Evolutionary conservation across 2,329 filamentous ascomycete species (phyloP).

Genomic region (Aspergillus cejpii): DNA sequence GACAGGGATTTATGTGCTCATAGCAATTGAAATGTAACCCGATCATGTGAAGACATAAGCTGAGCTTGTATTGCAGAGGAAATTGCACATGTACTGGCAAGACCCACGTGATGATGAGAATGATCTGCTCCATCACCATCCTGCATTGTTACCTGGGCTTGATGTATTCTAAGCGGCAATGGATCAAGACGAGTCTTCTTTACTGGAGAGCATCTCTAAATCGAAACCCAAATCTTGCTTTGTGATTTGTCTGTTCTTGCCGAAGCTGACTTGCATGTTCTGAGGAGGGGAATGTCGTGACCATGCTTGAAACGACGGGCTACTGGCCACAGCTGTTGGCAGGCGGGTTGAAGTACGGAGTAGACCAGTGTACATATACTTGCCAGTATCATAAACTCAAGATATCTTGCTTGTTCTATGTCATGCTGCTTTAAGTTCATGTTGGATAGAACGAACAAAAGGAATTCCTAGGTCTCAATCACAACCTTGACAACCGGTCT

Average conservation of each 20-base stretch:
- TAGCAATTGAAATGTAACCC: no score
- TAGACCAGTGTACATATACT: conserved; percentile 19
- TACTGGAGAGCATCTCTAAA: conserved; percentile 7
- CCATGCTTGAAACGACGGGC: conserved; percentile 55
- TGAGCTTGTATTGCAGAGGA: no score
- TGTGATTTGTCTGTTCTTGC: conserved; percentile 46
- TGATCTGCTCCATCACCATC: background rate
- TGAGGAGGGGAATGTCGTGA: conserved; percentile 55
- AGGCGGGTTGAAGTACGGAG: conserved; percentile 51
- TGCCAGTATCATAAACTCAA: background rate
- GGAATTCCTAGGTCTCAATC: conserved; percentile 30
- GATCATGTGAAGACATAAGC: no score
- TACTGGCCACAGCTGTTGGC: conserved; percentile 54
- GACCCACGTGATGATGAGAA: background rate
- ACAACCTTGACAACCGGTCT: conserved; percentile 50
- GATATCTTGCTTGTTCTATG: no score
- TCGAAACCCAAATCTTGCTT: conserved; percentile 20
- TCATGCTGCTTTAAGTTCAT: no score
- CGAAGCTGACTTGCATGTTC: no score
- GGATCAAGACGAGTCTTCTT: conserved; percentile 16
- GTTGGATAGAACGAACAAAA: no score
- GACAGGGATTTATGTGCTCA: no score
- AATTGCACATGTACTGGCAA: no score
- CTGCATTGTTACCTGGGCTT: background rate
- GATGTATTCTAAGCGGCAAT: background rate